A percentile compares a stretch with the other conserved stretches of the same genome.
These are phyloP conservation scores for Phytopythium ostracodes DNA, from an alignment of 352 stramenopile genomes.

Conservation along the genomic window DNA sequence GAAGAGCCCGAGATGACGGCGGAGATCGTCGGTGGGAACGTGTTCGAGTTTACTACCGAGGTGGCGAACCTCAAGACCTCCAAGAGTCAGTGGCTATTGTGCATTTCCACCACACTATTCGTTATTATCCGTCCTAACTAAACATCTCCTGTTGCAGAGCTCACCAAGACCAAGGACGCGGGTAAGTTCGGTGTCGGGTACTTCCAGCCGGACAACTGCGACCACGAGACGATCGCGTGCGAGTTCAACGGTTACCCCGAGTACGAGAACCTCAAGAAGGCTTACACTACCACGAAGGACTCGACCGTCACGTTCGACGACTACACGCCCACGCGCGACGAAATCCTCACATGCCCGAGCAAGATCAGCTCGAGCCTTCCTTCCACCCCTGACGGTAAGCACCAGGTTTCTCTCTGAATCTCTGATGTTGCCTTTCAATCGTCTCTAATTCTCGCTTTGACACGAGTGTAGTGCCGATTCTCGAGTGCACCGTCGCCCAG, in stretches of 20 bases:
- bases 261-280: slow-evolving; percentile 63
- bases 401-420: neutral
- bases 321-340: slow-evolving; percentile 30
- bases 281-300: slow-evolving; percentile 64
- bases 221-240: slow-evolving; percentile 51
- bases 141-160: slow-evolving; percentile 11
- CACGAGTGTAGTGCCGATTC: slow-evolving; percentile 25
- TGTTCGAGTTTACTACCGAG: slow-evolving; percentile 79
- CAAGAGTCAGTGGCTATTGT: slow-evolving; percentile 21
- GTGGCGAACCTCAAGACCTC: slow-evolving; percentile 48
- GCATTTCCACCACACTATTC: too few relatives aligned
- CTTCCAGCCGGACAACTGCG: slow-evolving; percentile 62
- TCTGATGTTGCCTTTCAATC: neutral
- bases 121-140: neutral
- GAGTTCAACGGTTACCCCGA: slow-evolving; percentile 68
- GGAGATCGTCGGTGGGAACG: slow-evolving; percentile 70
- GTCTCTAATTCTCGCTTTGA: slow-evolving; percentile 1
- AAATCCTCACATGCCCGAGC: slow-evolving; percentile 38
- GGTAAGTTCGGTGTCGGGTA: slow-evolving; percentile 76
- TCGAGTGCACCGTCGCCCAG: slow-evolving; percentile 45
- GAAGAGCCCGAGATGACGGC: slow-evolving; percentile 67
- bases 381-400: slow-evolving; percentile 28
- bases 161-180: slow-evolving; percentile 37
- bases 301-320: slow-evolving; percentile 40
- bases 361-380: slow-evolving; percentile 30